Evolutionary conservation across 345 rosid species (phyloP).

Genomic region (Euphorbia pulcherrima): DNA sequence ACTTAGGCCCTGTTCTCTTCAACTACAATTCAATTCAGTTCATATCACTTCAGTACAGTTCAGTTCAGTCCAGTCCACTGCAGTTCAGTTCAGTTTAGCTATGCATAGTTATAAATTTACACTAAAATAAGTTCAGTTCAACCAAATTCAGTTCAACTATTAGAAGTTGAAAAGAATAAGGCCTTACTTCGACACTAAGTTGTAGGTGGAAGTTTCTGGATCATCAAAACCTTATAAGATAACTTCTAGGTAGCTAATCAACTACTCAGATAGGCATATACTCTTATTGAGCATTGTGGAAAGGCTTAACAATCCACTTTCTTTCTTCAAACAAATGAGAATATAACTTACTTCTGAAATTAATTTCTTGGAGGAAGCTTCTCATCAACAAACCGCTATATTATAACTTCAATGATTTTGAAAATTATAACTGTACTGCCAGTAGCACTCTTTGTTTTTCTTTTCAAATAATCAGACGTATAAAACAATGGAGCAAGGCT

Average conservation of each 20-base stretch:
- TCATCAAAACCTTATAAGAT: conserved; percentile 2
- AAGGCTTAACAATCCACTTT: background rate
- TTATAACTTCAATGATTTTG: background rate
- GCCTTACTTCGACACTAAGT: background rate
- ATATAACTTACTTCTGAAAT: no score
- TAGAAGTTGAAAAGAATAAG: no score
- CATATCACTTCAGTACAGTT: no score
- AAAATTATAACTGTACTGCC: background rate
- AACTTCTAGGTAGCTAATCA: background rate
- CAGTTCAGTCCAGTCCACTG: no score
- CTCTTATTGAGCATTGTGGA: background rate
- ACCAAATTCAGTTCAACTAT: no score
- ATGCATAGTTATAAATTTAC: no score
- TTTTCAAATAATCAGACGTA: background rate
- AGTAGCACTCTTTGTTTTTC: background rate
- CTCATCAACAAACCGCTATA: background rate
- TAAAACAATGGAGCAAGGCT: background rate
- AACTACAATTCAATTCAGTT: no score
- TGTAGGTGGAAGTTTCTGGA: background rate
- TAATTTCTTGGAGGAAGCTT: no score
- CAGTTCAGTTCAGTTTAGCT: no score
- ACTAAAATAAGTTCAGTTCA: no score
- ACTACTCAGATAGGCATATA: background rate
- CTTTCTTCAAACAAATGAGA: no score
- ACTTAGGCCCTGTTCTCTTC: no score